These are phyloP conservation scores for Takashimella koratensis DNA, from an alignment of 1,284 basidiomycete genomes.

Conservation along the genomic window DNA sequence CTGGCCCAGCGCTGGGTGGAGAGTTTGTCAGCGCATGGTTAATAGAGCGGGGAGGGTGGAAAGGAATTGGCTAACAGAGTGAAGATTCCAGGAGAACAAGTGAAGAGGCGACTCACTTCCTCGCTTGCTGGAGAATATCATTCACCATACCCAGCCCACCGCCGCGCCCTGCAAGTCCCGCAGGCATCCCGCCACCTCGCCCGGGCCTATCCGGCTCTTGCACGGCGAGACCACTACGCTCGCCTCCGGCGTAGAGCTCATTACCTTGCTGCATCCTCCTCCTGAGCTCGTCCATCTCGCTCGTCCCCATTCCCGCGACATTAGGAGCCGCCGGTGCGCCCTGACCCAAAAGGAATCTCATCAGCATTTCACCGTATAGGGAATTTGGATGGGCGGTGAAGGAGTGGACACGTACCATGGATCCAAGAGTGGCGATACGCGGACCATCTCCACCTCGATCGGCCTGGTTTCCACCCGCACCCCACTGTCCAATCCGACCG, in stretches of 20 bases:
- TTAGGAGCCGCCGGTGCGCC: neutral
- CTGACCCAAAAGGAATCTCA: no score
- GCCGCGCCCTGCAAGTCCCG: no score
- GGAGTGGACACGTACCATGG: conserved; percentile 15
- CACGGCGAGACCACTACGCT: conserved; percentile 84
- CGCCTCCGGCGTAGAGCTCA: conserved; percentile 68
- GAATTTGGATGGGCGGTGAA: no score
- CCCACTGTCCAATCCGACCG: conserved; percentile 27
- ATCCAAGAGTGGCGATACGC: conserved; percentile 24
- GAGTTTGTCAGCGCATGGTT: conserved; percentile 19
- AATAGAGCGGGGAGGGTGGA: conserved; percentile 48
- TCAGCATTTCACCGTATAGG: no score
- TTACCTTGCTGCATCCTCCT: conserved; percentile 60
- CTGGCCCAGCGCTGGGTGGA: conserved; percentile 19
- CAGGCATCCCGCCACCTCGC: neutral
- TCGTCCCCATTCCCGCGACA: conserved; percentile 8
- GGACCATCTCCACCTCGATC: conserved; percentile 14
- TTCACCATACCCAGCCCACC: conserved; percentile 58
- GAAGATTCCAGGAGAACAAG: neutral
- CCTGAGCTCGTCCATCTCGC: conserved; percentile 59
- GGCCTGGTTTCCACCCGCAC: conserved; percentile 6
- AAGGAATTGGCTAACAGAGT: neutral
- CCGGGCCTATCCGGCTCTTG: conserved; percentile 68
- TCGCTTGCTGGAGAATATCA: conserved; percentile 76
- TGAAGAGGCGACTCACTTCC: conserved; percentile 59